phyloP scores from a whole-genome alignment of 2,329 filamentous ascomycete species.

The Trichoderma simmonsii region DNA sequence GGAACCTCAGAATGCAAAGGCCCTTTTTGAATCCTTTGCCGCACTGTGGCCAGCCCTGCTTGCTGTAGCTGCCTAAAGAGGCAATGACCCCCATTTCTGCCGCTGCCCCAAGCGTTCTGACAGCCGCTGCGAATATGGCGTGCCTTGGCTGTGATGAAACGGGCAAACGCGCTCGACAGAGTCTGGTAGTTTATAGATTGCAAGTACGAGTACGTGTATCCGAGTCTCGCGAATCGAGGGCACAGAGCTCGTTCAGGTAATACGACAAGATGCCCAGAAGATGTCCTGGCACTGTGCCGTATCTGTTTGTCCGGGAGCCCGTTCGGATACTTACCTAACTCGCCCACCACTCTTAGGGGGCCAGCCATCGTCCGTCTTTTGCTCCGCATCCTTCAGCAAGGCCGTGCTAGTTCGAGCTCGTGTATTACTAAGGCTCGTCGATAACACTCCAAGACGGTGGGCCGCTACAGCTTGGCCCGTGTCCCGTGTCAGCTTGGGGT shows the following conservation, averaged over 20 bases:
- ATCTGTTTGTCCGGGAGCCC: neutral
- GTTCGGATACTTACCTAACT: neutral
- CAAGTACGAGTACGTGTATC: neutral
- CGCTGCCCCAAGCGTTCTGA: constrained; percentile 14
- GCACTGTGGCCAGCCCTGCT: constrained; percentile 16
- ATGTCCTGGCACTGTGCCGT: neutral
- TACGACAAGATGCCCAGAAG: neutral
- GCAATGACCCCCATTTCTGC: constrained; percentile 11
- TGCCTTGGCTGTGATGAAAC: neutral
- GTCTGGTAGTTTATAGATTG: neutral
- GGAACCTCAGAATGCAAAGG: neutral
- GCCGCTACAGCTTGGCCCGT: neutral
- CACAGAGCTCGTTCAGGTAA: neutral
- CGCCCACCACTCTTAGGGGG: neutral
- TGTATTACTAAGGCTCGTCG: neutral
- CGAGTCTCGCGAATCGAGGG: constrained; percentile 2
- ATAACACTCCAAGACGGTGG: neutral
- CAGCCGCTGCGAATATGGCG: constrained; percentile 7
- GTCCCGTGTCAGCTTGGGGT: constrained; percentile 7
- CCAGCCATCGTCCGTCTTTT: neutral
- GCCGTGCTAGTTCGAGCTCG: neutral
- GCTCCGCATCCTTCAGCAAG: neutral
- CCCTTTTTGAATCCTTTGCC: constrained; percentile 16
- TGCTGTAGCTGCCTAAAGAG: constrained; percentile 18
- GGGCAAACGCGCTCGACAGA: neutral